Conservation (phyloP, 805 yeast species). For the Candida chilensis region DNA sequence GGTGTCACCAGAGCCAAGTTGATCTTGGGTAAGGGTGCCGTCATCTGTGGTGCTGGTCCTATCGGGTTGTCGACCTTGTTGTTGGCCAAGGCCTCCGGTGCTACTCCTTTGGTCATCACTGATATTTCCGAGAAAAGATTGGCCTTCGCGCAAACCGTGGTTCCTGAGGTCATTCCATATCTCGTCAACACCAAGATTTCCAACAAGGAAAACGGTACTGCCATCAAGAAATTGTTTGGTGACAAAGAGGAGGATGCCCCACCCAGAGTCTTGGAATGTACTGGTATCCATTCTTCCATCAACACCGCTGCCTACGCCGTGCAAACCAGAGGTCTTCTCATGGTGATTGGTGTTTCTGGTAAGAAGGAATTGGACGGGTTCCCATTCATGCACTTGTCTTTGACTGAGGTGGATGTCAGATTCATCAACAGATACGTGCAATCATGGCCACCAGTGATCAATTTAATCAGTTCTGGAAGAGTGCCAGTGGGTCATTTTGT, state of each 20-base stretch:
- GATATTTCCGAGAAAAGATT: constrained; percentile 36
- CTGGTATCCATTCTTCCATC: constrained; percentile 42
- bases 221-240: constrained; percentile 24
- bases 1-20: constrained; percentile 40
- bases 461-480: constrained; percentile 32
- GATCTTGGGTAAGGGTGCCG: constrained; percentile 36
- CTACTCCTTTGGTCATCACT: constrained; percentile 41
- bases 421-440: constrained; percentile 46
- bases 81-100: constrained; percentile 43
- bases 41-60: constrained; percentile 53
- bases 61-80: constrained; percentile 41
- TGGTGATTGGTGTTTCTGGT: constrained; percentile 42
- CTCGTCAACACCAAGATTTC: constrained; percentile 21
- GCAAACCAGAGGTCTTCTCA: constrained; percentile 35
- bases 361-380: constrained; percentile 31
- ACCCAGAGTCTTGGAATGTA: constrained; percentile 40
- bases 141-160: constrained; percentile 32
- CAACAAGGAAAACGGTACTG: constrained; percentile 25
- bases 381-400: constrained; percentile 47
- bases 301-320: constrained; percentile 35
- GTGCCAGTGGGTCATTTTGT: constrained; percentile 35
- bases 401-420: constrained; percentile 41
- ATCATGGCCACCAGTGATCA: constrained; percentile 50
- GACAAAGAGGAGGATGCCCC: constrained; percentile 25
- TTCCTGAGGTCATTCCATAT: constrained; percentile 38